These are phyloP conservation scores for Fulvia fulva DNA, from an alignment of 2,329 filamentous ascomycete species.

Conservation along the genomic window DNA sequence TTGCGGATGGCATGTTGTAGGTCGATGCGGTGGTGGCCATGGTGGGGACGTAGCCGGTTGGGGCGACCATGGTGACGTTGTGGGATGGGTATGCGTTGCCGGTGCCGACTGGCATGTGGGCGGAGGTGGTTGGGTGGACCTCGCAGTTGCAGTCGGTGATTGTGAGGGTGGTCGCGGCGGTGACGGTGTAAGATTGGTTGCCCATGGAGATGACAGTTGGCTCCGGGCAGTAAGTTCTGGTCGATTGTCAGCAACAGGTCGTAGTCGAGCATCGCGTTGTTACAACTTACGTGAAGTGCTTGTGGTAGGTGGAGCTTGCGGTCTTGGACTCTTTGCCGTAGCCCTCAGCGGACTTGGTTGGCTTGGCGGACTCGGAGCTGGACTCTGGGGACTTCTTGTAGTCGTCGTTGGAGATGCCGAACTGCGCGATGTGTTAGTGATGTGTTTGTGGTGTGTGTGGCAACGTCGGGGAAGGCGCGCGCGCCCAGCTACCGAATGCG, in stretches of 20 bases:
- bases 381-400: constrained; percentile 23
- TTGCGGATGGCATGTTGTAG: constrained; percentile 24
- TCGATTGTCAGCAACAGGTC: too few species aligned
- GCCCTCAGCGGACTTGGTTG: constrained; percentile 14
- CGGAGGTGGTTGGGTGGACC: constrained; percentile 9
- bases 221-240: constrained; percentile 25
- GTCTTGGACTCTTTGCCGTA: constrained; percentile 7
- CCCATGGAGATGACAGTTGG: constrained; percentile 22
- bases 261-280: too few species aligned
- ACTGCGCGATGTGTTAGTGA: constrained; percentile 53
- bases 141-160: constrained; percentile 25
- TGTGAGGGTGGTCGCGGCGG: constrained; percentile 23
- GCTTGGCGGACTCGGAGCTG: constrained; percentile 19
- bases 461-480: neutral
- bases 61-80: constrained; percentile 28
- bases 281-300: constrained; percentile 24
- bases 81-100: constrained; percentile 5
- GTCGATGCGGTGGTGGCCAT: constrained; percentile 26
- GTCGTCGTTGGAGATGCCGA: constrained; percentile 52
- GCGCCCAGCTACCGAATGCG: neutral
- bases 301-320: constrained; percentile 26
- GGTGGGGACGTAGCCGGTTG: constrained; percentile 35
- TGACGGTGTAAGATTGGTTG: constrained; percentile 26
- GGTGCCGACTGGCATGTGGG: constrained; percentile 1
- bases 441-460: neutral